Conservation (phyloP, 1,139 yeast species). For the Citeromyces hawaiiensis region DNA sequence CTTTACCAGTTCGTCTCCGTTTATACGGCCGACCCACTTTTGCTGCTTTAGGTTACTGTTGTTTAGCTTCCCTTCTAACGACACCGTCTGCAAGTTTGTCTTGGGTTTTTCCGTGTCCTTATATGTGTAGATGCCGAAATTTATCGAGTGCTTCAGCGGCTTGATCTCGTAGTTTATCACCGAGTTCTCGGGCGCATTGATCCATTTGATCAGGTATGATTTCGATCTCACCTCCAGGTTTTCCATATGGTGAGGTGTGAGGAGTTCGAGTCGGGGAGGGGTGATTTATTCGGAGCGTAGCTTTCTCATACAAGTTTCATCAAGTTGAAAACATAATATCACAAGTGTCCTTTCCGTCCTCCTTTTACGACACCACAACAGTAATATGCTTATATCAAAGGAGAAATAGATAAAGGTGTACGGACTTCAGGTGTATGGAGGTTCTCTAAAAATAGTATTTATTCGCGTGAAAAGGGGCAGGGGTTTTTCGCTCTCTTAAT, state of each 20-base stretch:
- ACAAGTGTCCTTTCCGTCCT: too few relatives aligned
- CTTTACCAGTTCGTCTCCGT: slow-evolving; percentile 44
- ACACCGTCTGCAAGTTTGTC: background rate
- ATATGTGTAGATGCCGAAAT: slow-evolving; percentile 44
- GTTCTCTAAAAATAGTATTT: too few relatives aligned
- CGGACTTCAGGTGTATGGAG: too few relatives aligned
- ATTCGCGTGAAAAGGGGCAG: too few relatives aligned
- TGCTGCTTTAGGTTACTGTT: slow-evolving; percentile 24
- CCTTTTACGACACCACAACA: too few relatives aligned
- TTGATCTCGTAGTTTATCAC: slow-evolving; percentile 68
- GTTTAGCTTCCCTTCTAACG: slow-evolving; percentile 22
- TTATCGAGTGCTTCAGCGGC: slow-evolving; percentile 75
- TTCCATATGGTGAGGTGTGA: slow-evolving; percentile 40
- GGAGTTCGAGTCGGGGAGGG: background rate
- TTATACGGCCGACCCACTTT: slow-evolving; percentile 30
- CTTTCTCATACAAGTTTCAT: too few relatives aligned
- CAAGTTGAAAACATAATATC: too few relatives aligned
- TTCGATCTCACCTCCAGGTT: slow-evolving; percentile 82
- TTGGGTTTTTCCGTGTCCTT: slow-evolving; percentile 14
- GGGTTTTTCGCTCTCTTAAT: too few relatives aligned
- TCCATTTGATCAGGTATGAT: slow-evolving; percentile 86
- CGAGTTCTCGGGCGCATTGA: slow-evolving; percentile 57
- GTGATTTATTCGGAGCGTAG: background rate
- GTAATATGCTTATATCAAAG: too few relatives aligned
- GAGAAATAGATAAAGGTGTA: too few relatives aligned